phyloP scores from a whole-genome alignment of 257 asterid genomes.

The Solanum lycopersicoides region DNA sequence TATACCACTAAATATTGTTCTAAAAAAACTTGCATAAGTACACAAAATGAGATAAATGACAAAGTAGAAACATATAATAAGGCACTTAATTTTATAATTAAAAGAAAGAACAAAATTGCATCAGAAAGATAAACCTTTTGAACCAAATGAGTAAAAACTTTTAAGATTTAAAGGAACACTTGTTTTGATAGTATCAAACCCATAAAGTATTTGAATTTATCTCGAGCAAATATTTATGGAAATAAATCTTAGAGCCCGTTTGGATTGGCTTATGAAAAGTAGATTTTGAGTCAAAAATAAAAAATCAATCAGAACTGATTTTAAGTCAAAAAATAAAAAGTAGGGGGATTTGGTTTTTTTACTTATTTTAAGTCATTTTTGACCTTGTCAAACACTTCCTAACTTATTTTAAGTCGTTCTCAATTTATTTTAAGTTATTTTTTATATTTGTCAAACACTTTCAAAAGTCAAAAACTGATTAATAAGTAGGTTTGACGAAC shows the following conservation, averaged over 20 bases:
- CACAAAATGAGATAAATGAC: not conserved
- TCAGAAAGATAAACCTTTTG: not conserved
- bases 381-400: not conserved
- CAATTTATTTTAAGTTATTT: too few relatives aligned
- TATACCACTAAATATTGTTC: not conserved
- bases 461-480: not conserved
- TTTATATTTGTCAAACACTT: not conserved
- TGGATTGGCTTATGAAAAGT: not conserved
- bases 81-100: not conserved
- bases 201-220: not conserved
- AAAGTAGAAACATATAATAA: not conserved
- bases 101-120: not conserved
- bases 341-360: not conserved
- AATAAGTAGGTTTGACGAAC: not conserved
- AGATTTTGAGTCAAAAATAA: not conserved
- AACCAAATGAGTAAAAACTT: not conserved
- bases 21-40: not conserved
- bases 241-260: not conserved
- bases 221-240: not conserved
- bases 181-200: not conserved
- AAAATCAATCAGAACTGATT: not conserved
- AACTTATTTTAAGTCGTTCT: not conserved
- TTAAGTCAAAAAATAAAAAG: not conserved
- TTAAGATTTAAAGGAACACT: not conserved
- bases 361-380: not conserved